Percentiles rank a stretch among this genome's conserved stretches.
These are phyloP conservation scores for Nakazawaea holstii DNA, from an alignment of 805 yeast genomes.

Conservation along the genomic window DNA sequence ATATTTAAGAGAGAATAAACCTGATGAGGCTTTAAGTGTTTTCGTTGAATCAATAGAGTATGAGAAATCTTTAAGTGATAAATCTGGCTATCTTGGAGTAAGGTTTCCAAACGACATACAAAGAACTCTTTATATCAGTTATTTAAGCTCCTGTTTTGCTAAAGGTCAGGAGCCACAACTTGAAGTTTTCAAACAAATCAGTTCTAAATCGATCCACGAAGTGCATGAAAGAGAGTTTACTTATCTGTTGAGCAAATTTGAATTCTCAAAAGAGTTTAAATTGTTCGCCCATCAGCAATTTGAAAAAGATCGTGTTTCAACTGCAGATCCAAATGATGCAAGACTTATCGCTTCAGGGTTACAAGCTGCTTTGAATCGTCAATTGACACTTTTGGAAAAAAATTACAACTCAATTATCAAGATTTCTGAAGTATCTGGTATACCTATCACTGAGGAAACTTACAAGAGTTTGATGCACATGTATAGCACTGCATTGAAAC, in stretches of 20 bases:
- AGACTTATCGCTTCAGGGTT: background rate
- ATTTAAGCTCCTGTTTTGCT: constrained; percentile 3
- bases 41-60: constrained; percentile 24
- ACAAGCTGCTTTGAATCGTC: constrained; percentile 6
- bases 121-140: constrained; percentile 2
- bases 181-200: constrained; percentile 4
- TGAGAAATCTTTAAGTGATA: constrained; percentile 5
- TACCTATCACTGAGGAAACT: constrained; percentile 34
- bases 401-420: background rate
- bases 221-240: background rate
- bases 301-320: background rate
- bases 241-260: background rate
- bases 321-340: constrained; percentile 6
- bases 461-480: constrained; percentile 40
- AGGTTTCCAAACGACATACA: background rate
- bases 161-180: constrained; percentile 15
- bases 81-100: background rate
- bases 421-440: constrained; percentile 20
- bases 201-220: background rate
- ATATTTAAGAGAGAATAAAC: constrained; percentile 19
- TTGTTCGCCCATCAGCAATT: background rate
- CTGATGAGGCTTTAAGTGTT: constrained; percentile 20
- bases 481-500: constrained; percentile 30
- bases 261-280: constrained; percentile 13
- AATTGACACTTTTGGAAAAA: constrained; percentile 1